Evolutionary conservation across 768 basidiomycete species (phyloP).

Genomic region (Panaeolus papilionaceus): DNA sequence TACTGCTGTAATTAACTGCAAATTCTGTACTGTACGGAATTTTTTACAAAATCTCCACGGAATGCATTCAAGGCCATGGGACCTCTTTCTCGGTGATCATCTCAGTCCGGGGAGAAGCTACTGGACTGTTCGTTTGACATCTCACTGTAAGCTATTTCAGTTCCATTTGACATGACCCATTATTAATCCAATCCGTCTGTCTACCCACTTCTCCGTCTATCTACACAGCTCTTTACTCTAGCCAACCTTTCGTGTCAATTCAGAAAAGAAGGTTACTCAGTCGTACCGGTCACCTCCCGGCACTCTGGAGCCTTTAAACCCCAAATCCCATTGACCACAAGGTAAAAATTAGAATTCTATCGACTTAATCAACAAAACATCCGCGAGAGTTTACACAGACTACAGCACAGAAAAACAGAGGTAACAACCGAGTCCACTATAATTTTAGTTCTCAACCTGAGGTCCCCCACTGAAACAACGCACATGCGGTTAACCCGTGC

Average conservation of each 20-base stretch:
- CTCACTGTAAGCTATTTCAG: background rate
- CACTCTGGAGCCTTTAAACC: background rate
- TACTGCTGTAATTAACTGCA: background rate
- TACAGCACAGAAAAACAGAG: background rate
- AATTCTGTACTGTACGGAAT: too few species aligned
- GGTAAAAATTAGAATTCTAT: background rate
- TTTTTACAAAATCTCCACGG: background rate
- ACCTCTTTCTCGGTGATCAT: conserved; percentile 7
- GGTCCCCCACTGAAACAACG: background rate
- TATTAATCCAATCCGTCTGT: background rate
- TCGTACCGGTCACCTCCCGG: background rate
- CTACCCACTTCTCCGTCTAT: background rate
- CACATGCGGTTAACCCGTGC: background rate
- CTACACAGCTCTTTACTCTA: background rate
- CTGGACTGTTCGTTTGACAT: background rate
- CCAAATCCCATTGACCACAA: background rate
- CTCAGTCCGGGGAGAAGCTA: conserved; percentile 2
- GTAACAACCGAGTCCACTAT: background rate
- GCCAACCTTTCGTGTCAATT: background rate
- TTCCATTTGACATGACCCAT: background rate
- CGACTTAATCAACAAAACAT: background rate
- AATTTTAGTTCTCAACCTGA: background rate
- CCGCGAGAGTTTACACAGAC: conserved; percentile 1
- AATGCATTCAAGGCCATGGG: background rate
- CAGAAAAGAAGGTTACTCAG: background rate